These are phyloP conservation scores for Metarhizium sp. DNA, from an alignment of 2,329 filamentous ascomycete species.

Conservation along the genomic window DNA sequence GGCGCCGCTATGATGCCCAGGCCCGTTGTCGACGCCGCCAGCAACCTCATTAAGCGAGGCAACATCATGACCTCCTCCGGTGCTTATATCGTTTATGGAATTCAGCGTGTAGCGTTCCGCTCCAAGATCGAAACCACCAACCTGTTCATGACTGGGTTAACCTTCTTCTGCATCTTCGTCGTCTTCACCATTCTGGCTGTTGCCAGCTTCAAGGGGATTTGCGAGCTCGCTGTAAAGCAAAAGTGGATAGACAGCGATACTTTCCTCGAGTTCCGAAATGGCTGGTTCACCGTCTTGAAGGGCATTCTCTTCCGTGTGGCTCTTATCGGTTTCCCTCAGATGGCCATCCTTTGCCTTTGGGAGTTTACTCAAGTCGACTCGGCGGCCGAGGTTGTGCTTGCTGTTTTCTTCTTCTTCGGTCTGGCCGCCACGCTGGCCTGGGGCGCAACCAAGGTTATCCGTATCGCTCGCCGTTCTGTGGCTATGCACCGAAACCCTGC, in stretches of 20 bases:
- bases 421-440: slow-evolving; percentile 70
- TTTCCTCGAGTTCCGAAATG: slow-evolving; percentile 88
- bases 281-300: slow-evolving; percentile 87
- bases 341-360: slow-evolving; percentile 86
- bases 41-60: slow-evolving; percentile 41
- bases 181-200: slow-evolving; percentile 64
- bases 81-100: slow-evolving; percentile 62
- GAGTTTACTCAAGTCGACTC: slow-evolving; percentile 84
- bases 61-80: slow-evolving; percentile 46
- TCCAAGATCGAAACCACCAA: slow-evolving; percentile 79
- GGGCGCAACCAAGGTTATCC: slow-evolving; percentile 84
- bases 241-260: slow-evolving; percentile 76
- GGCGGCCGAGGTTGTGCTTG: slow-evolving; percentile 73
- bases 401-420: slow-evolving; percentile 79
- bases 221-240: slow-evolving; percentile 65
- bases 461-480: slow-evolving; percentile 80
- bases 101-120: slow-evolving; percentile 74
- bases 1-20: slow-evolving; percentile 42
- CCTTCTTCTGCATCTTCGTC: slow-evolving; percentile 82
- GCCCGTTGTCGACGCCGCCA: slow-evolving; percentile 22
- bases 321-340: slow-evolving; percentile 84
- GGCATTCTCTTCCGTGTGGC: slow-evolving; percentile 87
- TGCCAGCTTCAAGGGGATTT: slow-evolving; percentile 68
- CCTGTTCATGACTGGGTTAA: slow-evolving; percentile 83
- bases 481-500: slow-evolving; percentile 91